phyloP scores from a whole-genome alignment of 169 alveolate genomes.

The Theileria annulata region DNA sequence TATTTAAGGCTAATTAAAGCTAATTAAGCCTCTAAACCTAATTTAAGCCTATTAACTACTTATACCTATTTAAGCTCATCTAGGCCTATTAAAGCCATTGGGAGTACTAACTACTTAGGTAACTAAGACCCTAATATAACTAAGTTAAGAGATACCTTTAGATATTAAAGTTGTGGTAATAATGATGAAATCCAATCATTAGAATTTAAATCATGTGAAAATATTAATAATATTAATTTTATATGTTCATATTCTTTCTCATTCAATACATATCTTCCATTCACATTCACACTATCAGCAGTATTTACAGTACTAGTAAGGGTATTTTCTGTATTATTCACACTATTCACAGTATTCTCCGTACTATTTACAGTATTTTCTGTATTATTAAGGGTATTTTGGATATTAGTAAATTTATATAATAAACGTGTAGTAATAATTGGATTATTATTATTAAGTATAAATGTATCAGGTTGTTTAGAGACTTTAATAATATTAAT shows the following conservation, averaged over 20 bases:
- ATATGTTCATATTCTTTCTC: neutral
- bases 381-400: conserved; percentile 32
- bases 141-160: too few species aligned
- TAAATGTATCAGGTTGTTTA: conserved; percentile 44
- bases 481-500: conserved; percentile 41
- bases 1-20: too few species aligned
- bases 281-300: too few species aligned
- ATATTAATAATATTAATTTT: too few species aligned
- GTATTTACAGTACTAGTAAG: too few species aligned
- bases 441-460: conserved; percentile 8
- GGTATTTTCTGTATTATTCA: neutral
- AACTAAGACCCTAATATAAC: too few species aligned
- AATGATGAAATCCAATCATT: neutral
- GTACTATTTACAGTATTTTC: neutral
- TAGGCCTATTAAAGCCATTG: too few species aligned
- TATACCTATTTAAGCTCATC: too few species aligned
- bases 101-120: too few species aligned
- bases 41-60: too few species aligned
- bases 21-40: too few species aligned
- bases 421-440: conserved; percentile 13
- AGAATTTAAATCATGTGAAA: neutral
- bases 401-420: too few species aligned
- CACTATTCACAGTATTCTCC: neutral
- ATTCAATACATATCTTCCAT: neutral
- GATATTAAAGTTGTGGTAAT: neutral